A percentile compares a stretch with the other conserved stretches of the same genome.
Conservation (phyloP, 2,329 filamentous ascomycete genomes). For the Phaeosphaeria sp. region DNA sequence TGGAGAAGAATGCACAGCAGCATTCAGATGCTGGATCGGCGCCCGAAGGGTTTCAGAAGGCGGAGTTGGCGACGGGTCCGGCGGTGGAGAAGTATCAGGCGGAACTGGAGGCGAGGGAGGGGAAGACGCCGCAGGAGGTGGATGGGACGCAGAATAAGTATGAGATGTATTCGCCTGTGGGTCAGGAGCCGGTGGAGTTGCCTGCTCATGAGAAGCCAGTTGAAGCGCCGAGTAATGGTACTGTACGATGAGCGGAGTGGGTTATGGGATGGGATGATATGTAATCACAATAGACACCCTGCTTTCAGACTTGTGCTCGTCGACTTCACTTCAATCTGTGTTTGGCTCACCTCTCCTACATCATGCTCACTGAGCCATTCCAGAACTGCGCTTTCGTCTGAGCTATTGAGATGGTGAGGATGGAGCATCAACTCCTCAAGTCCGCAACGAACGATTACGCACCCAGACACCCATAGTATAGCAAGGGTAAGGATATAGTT, state of each 20-base stretch:
- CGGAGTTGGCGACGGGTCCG: conserved; percentile 7
- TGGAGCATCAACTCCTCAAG: no score
- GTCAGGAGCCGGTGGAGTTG: conserved; percentile 1
- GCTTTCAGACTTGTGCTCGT: no score
- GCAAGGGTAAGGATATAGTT: not conserved
- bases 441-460: no score
- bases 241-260: not conserved
- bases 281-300: no score
- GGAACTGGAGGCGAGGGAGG: not conserved
- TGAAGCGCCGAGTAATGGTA: not conserved
- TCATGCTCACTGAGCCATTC: no score
- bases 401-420: no score
- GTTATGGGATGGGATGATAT: no score
- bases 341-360: no score
- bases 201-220: conserved; percentile 1
- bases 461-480: no score
- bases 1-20: not conserved
- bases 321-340: no score
- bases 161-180: not conserved
- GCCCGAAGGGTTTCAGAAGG: conserved; percentile 1
- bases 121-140: not conserved
- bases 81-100: conserved; percentile 4
- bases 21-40: not conserved
- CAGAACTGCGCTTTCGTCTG: no score
- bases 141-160: not conserved